A percentile compares a stretch with the other conserved stretches of the same genome.
Conservation (phyloP, 306 rosid genomes). For the Urtica urens region DNA sequence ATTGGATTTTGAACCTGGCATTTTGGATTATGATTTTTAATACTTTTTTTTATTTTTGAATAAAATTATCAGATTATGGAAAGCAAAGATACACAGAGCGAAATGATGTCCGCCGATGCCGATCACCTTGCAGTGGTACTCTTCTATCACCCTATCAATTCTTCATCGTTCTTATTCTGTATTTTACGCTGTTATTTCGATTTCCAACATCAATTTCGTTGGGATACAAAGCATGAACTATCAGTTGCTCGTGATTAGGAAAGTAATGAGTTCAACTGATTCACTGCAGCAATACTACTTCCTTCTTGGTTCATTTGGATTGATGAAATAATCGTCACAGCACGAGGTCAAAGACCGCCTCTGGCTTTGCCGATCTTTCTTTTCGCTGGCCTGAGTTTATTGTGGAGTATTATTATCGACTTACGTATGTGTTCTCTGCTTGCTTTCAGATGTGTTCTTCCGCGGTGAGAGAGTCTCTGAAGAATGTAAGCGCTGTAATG, state of each 20-base stretch:
- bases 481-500: constrained; percentile 85
- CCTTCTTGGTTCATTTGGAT: not conserved
- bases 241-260: not conserved
- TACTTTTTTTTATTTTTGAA: too few relatives aligned
- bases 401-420: constrained; percentile 8
- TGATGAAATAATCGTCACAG: constrained; percentile 1
- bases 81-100: constrained; percentile 31
- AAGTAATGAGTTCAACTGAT: not conserved
- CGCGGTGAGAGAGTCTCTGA: constrained; percentile 71
- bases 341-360: constrained; percentile 2
- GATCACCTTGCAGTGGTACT: constrained; percentile 61
- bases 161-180: not conserved
- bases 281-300: constrained; percentile 5
- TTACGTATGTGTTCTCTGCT: constrained; percentile 7
- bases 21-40: not conserved
- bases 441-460: constrained; percentile 71
- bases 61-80: constrained; percentile 70
- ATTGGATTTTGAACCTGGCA: not conserved
- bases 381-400: not conserved
- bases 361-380: constrained; percentile 10
- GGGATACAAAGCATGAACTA: constrained; percentile 1
- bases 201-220: not conserved
- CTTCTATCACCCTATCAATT: not conserved
- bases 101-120: constrained; percentile 36
- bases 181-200: not conserved